phyloP scores from a whole-genome alignment of 768 basidiomycete genomes.

The Mycena metata region DNA sequence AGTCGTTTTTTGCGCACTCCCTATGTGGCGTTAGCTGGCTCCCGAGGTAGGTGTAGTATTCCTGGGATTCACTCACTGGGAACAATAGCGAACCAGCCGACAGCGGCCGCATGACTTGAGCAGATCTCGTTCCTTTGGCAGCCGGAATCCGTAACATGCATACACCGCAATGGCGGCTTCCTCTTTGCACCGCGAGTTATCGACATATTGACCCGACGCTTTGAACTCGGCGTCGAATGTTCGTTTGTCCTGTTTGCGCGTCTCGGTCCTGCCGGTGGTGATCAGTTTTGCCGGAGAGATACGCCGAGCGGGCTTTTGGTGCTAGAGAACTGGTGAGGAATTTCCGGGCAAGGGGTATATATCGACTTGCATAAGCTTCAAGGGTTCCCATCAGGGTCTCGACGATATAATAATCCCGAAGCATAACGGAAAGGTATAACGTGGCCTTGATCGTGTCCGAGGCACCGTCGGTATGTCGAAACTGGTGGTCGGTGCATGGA shows the following conservation, averaged over 20 bases:
- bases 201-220: not conserved
- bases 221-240: not conserved
- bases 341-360: not conserved
- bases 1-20: too few species aligned
- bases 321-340: not conserved
- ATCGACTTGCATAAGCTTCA: conserved; percentile 3
- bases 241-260: not conserved
- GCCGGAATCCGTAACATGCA: not conserved
- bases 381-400: not conserved
- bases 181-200: conserved; percentile 6
- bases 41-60: too few species aligned
- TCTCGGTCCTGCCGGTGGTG: not conserved
- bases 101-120: conserved; percentile 16
- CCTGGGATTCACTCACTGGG: not conserved
- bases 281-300: too few species aligned
- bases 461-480: not conserved
- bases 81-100: conserved; percentile 10
- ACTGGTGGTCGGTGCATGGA: conserved; percentile 7
- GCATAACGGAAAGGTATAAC: not conserved
- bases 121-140: not conserved
- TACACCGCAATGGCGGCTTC: not conserved
- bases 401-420: conserved; percentile 1
- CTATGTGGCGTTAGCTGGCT: too few species aligned
- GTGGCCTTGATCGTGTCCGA: conserved; percentile 9
- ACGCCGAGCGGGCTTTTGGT: not conserved